Evolutionary conservation across 2,329 filamentous ascomycete species (phyloP), one percentile per base, ranked within the genome.

Genomic region (Fusarium sp.): DNA sequence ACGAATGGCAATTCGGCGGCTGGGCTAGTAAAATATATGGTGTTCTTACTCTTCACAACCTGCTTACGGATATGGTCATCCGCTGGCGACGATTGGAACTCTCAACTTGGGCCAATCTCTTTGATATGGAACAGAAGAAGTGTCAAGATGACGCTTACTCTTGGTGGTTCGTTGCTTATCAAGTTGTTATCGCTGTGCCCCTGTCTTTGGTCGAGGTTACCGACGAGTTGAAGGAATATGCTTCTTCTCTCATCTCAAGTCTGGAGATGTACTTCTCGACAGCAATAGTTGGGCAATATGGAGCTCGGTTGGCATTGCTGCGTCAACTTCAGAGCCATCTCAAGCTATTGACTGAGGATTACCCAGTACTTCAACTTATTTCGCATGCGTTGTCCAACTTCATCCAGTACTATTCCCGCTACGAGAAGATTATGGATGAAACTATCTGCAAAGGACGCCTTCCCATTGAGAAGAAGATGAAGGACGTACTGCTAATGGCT

Each of bases 111-210:
- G 91, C 93, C 39, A 93, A 92, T 45, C 83, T 99, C 7, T 92
- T 99, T 68, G 94, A 97, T 74, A 90, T 93, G 80, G 96, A 99
- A 81, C 87, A 91, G 41, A 87, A 89, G 59, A 94, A 92, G 76
- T 95, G 91, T 75, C 86, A 91, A 28, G 89, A 93, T 54, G 92
- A 94, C 78, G 95, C 95, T 6, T 91, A 91, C 76, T 92, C 92
- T 22, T 99, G 96, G 96, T 99, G 95, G 92, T 99, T 98, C 77
- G 88, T 98, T 67, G 95, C 95, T 2, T 99, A 98, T 78, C 94
- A 98, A 81, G 94, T 92, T 9, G 90, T 97, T 45, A 88, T 99
- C 74, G 92, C 91, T 7, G 92, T 91, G 15, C 92, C 95, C 0
- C 85, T 93, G 60, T 88, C 89, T 26, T 87, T 95, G 68, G 84